Base-by-base conservation (phyloP, 768 basidiomycete species). In the Mycena chlorophos region DNA sequence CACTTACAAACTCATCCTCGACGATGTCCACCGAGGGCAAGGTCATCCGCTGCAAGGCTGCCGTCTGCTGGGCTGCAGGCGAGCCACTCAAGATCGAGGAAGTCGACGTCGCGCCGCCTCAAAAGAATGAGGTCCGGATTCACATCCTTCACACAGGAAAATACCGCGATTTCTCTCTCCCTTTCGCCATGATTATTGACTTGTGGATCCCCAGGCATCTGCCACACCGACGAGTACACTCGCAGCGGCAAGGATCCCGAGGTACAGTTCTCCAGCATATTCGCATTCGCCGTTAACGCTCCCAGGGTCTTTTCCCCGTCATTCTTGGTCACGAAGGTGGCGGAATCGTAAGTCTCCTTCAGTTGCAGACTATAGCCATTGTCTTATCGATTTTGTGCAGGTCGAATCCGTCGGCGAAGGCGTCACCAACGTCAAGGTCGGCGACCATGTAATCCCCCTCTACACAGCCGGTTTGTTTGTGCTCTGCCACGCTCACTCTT, bases 181-280 rank as follows among this genome's bases (percentile, higher is more conserved):
- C 50, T 43, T 26, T 55, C 22, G 39, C 29, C 50, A 26, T 55
- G 58, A 38, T 60, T n/a, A n/a, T n/a, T n/a, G n/a, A n/a, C n/a
- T n/a, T n/a, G n/a, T n/a, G n/a, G n/a, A 63, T 37, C 38, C 59
- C 26, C 55, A 90, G 89, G 89, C 58, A 89, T 99, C 69, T 99
- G 97, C 75, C 95, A 98, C 73, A 98, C 96, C 66, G 95, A 98
- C 67, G 94, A 95, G 68, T 98, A 95, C 77, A 95, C 94, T 58
- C 87, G 94, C 68, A 94, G 92, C 69, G 94, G 95, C 54, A 89
- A 89, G 72, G 96, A 99, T 70, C 86, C 94, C 39, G 97, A 98
- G 83, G 95, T 89, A 69, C 51, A 67, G 59, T 22, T 58, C 28
- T 40, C 48, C 45, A 43, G 55, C 12, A 14, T 28, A 22, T 34